Evolutionary conservation across 2,329 filamentous ascomycete species (phyloP).

Genomic region (Botryotinia calthae): DNA sequence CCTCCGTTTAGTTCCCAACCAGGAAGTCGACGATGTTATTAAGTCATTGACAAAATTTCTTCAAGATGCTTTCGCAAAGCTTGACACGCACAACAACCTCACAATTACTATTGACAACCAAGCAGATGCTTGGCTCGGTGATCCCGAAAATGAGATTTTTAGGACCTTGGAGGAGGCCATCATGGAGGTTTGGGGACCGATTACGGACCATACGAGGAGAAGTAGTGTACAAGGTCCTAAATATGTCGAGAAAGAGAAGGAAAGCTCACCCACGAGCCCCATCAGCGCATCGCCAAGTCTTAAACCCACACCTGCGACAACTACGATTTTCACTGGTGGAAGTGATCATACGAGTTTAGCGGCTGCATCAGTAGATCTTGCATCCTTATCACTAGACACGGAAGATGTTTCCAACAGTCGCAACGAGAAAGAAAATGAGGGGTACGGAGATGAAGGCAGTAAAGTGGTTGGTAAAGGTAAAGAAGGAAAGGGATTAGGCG

Average conservation of each 20-base stretch:
- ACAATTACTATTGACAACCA: conserved; percentile 85
- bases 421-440: not conserved
- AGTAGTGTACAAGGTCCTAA: conserved; percentile 43
- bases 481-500: not conserved
- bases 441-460: not conserved
- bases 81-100: conserved; percentile 79
- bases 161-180: conserved; percentile 83
- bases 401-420: not conserved
- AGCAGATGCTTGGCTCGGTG: conserved; percentile 94
- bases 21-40: conserved; percentile 78
- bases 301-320: conserved; percentile 49
- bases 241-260: conserved; percentile 22
- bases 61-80: conserved; percentile 64
- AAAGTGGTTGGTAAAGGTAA: not conserved
- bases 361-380: conserved; percentile 31
- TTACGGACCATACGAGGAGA: conserved; percentile 35
- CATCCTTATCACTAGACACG: not conserved
- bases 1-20: conserved; percentile 87
- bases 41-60: conserved; percentile 66
- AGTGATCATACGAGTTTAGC: conserved; percentile 40
- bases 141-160: conserved; percentile 88
- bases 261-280: conserved; percentile 22
- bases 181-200: conserved; percentile 75
- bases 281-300: conserved; percentile 28
- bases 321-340: conserved; percentile 49